Evolutionary conservation across 495 filamentous ascomycete genomes (phyloP).

Genomic region (Ascodesmis nigricans): DNA sequence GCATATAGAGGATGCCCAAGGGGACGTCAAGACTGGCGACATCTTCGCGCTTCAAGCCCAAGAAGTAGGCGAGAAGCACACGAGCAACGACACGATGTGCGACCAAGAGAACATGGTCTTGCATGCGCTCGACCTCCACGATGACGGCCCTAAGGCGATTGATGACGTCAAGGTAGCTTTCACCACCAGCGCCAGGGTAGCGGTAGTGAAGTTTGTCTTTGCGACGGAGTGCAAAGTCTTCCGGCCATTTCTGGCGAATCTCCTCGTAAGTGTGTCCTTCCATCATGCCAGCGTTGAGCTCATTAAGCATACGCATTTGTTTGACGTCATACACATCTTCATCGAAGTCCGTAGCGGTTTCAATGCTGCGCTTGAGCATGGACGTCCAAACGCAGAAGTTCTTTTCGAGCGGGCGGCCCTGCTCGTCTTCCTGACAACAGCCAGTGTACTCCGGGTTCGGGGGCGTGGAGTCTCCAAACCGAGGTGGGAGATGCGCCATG

Average conservation of each 20-base stretch:
- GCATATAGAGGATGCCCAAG: constrained; percentile 70
- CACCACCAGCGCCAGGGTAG: constrained; percentile 84
- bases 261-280: constrained; percentile 89
- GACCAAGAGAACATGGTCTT: constrained; percentile 77
- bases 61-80: constrained; percentile 88
- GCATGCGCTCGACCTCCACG: constrained; percentile 88
- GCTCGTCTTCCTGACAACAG: constrained; percentile 22
- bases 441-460: constrained; percentile 66
- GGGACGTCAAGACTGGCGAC: constrained; percentile 86
- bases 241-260: constrained; percentile 48
- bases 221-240: constrained; percentile 54
- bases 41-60: constrained; percentile 66
- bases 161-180: constrained; percentile 92
- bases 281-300: constrained; percentile 76
- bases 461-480: constrained; percentile 73
- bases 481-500: constrained; percentile 43
- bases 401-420: constrained; percentile 40
- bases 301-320: constrained; percentile 94
- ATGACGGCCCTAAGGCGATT: constrained; percentile 89
- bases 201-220: constrained; percentile 76
- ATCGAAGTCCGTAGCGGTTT: constrained; percentile 70
- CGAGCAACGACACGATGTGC: constrained; percentile 76
- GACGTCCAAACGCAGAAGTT: constrained; percentile 97
- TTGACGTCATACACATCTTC: constrained; percentile 97
- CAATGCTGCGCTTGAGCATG: constrained; percentile 71